These are phyloP conservation scores for Fennellomyces sp. DNA, from an alignment of 371 early-diverging fungal species.

Conservation along the genomic window DNA sequence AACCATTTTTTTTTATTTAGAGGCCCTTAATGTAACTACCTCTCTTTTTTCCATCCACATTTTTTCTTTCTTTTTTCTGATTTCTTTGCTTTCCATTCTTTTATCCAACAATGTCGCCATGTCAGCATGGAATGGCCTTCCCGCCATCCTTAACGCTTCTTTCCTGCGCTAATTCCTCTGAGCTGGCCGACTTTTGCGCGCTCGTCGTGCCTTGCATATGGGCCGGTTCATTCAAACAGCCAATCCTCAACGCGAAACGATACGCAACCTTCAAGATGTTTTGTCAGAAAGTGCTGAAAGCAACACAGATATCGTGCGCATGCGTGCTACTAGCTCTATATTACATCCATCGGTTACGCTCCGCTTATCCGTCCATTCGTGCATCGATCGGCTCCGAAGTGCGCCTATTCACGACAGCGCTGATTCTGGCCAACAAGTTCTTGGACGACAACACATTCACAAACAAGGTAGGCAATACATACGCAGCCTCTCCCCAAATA, in stretches of 20 bases:
- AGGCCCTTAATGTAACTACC: too few species aligned
- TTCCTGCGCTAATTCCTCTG: constrained; percentile 26
- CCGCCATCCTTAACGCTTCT: constrained; percentile 16
- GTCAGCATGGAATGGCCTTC: not conserved
- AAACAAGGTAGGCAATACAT: constrained; percentile 45
- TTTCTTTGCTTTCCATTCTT: not conserved
- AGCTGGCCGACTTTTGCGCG: constrained; percentile 49
- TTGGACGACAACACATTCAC: constrained; percentile 76
- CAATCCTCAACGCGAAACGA: constrained; percentile 32
- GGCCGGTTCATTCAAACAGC: constrained; percentile 31
- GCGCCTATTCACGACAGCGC: constrained; percentile 65
- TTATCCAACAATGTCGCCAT: constrained; percentile 7
- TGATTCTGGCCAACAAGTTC: constrained; percentile 68
- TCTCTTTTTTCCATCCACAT: not conserved
- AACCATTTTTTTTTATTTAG: not conserved
- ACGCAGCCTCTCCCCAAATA: not conserved
- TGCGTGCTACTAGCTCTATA: constrained; percentile 42
- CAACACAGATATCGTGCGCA: constrained; percentile 49
- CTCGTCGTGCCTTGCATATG: constrained; percentile 51
- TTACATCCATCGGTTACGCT: constrained; percentile 42
- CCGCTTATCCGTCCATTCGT: constrained; percentile 40
- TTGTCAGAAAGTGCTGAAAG: constrained; percentile 53
- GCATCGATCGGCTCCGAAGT: constrained; percentile 63
- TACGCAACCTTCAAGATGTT: constrained; percentile 43
- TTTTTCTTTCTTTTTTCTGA: not conserved